phyloP scores from a whole-genome alignment of 1,284 basidiomycete genomes.

The Dichomitus squalens region DNA sequence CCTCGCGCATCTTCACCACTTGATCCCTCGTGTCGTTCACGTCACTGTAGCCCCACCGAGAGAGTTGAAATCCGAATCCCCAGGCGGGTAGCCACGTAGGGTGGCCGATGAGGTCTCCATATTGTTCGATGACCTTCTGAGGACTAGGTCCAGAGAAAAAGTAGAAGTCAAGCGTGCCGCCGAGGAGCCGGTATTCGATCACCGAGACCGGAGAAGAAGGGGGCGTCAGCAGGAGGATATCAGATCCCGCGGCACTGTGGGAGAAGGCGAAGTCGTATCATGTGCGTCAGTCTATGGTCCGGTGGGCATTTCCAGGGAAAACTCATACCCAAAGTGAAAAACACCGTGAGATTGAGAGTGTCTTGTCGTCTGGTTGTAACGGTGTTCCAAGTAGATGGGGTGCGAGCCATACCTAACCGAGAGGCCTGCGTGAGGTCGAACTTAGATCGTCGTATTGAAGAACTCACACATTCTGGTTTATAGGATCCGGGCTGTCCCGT shows the following conservation, averaged over 20 bases:
- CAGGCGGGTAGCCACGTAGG: conserved; percentile 71
- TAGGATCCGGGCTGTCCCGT: conserved; percentile 34
- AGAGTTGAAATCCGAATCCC: conserved; percentile 75
- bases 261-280: conserved; percentile 73
- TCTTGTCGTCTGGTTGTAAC: conserved; percentile 50
- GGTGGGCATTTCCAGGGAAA: conserved; percentile 63
- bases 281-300: conserved; percentile 70
- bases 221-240: conserved; percentile 60
- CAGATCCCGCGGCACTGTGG: conserved; percentile 58
- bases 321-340: conserved; percentile 69
- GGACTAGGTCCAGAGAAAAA: conserved; percentile 72
- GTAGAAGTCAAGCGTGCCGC: conserved; percentile 63
- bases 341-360: conserved; percentile 68
- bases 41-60: conserved; percentile 47
- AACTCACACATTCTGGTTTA: conserved; percentile 21
- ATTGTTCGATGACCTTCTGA: conserved; percentile 66
- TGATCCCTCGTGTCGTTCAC: conserved; percentile 62
- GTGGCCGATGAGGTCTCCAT: conserved; percentile 59
- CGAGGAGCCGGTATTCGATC: conserved; percentile 66
- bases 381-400: conserved; percentile 67
- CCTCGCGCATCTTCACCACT: conserved; percentile 61
- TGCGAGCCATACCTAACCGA: conserved; percentile 66
- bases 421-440: conserved; percentile 6
- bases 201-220: conserved; percentile 50
- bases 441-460: neutral